Base-by-base conservation (phyloP, 2,329 filamentous ascomycete genomes). In the Didymella glomerata region DNA sequence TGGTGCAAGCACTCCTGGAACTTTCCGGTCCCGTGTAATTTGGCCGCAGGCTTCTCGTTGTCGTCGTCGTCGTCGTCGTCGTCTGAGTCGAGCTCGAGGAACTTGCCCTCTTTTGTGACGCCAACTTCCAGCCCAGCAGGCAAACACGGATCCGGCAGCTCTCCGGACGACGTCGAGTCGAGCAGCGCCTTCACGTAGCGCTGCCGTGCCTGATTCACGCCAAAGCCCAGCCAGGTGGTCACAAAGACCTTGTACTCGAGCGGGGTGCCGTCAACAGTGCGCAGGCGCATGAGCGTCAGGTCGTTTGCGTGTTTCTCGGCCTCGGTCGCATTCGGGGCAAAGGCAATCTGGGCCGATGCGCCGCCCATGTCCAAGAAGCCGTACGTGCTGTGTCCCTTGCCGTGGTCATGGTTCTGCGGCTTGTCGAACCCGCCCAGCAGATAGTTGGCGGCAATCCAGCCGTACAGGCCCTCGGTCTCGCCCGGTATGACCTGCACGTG, bases 351-450 rank as follows among this genome's bases (percentile, higher is more conserved):
- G 16, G 95, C 94, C 0, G 94, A 98, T 25, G 95, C 95, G 50
- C 95, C 95, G 48, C 95, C 95, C 96, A 99, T 99, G 75, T 99
- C 95, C 61, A 99, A 81, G 72, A 99, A 99, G 0, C 95, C 95
- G 76, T 98, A 99, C 0, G 95, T 99, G 72, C 93, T 91, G 75
- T 98, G 95, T 25, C 86, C 87, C 65, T 96, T 93, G 51, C 92
- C 93, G 75, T 97, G 92, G 52, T 86, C 81, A 69, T 97, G 91
- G 14, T 87, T 80, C 49, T 88, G 81, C 0, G 92, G 89, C 18
- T 85, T 82, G 75, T 98, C 91, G 69, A 99, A 98, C 4, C 93
- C 92, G 27, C 93, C 94, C 1, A 99, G 83, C 28, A 99, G 80
- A 72, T 99, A 99, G 74, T 99, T 99, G 52, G 94, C 91, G 8